Conservation (phyloP, 352 stramenopile genomes). For the Phytophthora foliorum region DNA sequence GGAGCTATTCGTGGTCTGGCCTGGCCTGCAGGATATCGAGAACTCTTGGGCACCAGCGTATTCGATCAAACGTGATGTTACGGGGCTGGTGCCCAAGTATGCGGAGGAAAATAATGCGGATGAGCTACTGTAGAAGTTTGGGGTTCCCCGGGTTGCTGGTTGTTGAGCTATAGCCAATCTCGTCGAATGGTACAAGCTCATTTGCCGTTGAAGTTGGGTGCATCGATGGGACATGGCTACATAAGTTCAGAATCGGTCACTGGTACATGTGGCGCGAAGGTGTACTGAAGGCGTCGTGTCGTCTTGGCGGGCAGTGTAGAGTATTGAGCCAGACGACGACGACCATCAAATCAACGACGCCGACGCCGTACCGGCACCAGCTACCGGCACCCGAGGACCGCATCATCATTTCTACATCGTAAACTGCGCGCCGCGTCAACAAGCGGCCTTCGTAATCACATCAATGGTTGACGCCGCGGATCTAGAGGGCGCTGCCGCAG, state of each 20-base stretch:
- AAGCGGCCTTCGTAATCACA: too few relatives aligned
- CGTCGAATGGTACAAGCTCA: not conserved
- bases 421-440: too few relatives aligned
- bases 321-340: not conserved
- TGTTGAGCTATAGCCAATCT: not conserved
- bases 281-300: not conserved
- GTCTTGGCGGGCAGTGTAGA: conserved; percentile 13
- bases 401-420: too few relatives aligned
- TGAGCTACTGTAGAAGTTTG: conserved; percentile 11
- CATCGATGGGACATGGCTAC: not conserved
- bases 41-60: conserved; percentile 19
- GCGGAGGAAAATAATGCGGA: not conserved
- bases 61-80: conserved; percentile 18
- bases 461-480: too few relatives aligned
- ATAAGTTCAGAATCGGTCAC: not conserved
- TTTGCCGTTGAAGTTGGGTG: conserved; percentile 19
- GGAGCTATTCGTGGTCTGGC: conserved; percentile 11
- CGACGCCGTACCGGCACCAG: too few relatives aligned
- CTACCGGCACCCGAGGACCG: too few relatives aligned
- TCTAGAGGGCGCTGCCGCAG: too few relatives aligned
- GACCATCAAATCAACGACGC: too few relatives aligned
- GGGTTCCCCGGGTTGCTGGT: not conserved
- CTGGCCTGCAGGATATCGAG: conserved; percentile 17
- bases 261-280: conserved; percentile 4
- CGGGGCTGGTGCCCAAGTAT: conserved; percentile 8